phyloP scores from a whole-genome alignment of 768 basidiomycete genomes.

The Leccinum aurantiacum region DNA sequence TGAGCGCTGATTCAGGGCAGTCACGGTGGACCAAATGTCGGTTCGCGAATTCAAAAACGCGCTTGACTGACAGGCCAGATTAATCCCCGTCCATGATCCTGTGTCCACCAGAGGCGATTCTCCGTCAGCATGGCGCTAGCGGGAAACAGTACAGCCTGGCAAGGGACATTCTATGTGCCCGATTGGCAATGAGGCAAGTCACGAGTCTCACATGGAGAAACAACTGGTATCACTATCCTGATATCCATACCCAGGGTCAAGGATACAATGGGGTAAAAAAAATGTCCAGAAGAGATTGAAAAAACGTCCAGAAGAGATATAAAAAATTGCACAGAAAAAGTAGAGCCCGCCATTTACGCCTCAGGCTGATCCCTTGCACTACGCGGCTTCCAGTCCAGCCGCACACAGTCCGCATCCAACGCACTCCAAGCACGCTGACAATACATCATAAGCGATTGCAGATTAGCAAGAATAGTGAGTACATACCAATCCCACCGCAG shows the following conservation, averaged over 20 bases:
- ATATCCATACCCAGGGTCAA: background rate
- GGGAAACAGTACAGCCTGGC: background rate
- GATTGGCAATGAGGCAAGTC: background rate
- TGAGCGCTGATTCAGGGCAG: background rate
- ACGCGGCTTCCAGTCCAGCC: constrained; percentile 39
- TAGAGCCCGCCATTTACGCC: background rate
- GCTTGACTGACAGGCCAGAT: background rate
- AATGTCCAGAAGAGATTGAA: too few species aligned
- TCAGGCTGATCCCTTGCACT: background rate
- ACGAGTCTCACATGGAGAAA: background rate
- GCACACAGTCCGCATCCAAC: constrained; percentile 69
- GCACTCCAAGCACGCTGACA: constrained; percentile 62
- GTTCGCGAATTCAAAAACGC: background rate
- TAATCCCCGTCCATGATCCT: background rate
- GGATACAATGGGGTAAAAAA: background rate
- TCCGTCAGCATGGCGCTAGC: background rate
- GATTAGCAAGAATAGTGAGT: background rate
- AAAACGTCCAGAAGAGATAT: background rate
- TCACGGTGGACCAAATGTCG: background rate
- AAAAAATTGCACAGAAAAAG: background rate
- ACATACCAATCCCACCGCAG: constrained; percentile 63
- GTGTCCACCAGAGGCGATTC: background rate
- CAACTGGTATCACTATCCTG: background rate
- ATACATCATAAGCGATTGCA: constrained; percentile 4
- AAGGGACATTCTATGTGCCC: background rate